Conservation (phyloP, 306 rosid species). For the Trifolium repens region DNA sequence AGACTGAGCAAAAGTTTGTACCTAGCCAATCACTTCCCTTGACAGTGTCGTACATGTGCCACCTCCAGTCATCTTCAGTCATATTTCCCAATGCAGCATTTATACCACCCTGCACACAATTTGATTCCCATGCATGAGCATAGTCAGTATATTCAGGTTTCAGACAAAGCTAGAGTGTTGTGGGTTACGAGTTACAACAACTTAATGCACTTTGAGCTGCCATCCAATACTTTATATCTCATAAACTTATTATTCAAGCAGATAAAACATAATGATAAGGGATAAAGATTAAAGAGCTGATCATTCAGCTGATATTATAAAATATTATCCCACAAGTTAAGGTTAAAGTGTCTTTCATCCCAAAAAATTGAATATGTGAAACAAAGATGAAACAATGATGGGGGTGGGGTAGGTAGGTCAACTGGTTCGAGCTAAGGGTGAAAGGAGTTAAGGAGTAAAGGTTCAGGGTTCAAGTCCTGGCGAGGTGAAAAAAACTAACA, state of each 20-base stretch:
- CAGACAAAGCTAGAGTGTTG: not conserved
- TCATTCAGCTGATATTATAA: not conserved
- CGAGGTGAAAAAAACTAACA: too few relatives aligned
- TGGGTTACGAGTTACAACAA: slow-evolving; percentile 28
- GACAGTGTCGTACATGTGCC: slow-evolving; percentile 98
- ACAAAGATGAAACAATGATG: slow-evolving; percentile 7
- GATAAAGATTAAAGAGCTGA: not conserved
- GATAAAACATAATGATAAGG: not conserved
- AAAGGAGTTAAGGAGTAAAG: too few relatives aligned
- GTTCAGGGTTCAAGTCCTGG: too few relatives aligned
- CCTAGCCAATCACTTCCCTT: slow-evolving; percentile 98
- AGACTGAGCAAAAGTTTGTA: slow-evolving; percentile 21
- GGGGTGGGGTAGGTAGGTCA: too few relatives aligned
- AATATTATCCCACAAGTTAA: not conserved
- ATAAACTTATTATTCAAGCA: slow-evolving; percentile 4
- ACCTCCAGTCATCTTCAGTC: slow-evolving; percentile 97
- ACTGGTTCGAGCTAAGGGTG: too few relatives aligned
- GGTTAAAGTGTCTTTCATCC: slow-evolving; percentile 10
- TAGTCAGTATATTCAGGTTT: not conserved
- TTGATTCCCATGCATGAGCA: slow-evolving; percentile 32
- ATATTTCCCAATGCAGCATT: slow-evolving; percentile 96
- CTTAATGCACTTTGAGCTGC: slow-evolving; percentile 1
- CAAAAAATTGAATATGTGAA: not conserved
- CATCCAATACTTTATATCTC: not conserved
- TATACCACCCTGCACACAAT: slow-evolving; percentile 77